Base-by-base conservation (phyloP, 768 basidiomycete genomes). In the Lactifluus echinatus region DNA sequence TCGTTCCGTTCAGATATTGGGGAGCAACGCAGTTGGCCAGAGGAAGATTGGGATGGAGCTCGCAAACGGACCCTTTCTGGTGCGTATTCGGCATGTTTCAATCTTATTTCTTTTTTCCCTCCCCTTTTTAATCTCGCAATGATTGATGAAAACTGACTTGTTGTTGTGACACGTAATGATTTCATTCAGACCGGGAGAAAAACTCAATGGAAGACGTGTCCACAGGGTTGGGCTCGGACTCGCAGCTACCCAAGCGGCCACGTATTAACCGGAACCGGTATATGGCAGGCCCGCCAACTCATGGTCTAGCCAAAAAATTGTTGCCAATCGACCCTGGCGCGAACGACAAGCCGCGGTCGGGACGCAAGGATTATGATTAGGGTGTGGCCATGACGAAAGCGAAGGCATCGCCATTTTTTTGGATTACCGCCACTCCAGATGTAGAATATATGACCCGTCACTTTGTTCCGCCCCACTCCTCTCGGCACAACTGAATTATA, bases 61-160 rank as follows among this genome's bases (percentile, higher is more conserved):
- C 74, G 85, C 66, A 91, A 91, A 71, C 79, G 88, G 54, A 80
- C 82, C 23, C 70, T 75, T 33, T 80, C 84, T 67, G 89, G 88
- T 87, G 71, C 62, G 79, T 64, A 15, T 42, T 8, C 5, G 34
- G 34, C 26, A 45, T 12, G 26, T 45, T 11, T 26, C 15, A 4
- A 31, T 15, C 8, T 17, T 33, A 45, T 37, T 39, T 49, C n/a
- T 34, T 43, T 19, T 17, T 33, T 19, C n/a, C 19, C 3, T 40
- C 10, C 24, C 17, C 19, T 11, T 28, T 37, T 31, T 36, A 23
- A 56, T 26, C 31, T 31, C 31, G 31, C 31, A 4, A 10, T 10
- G 31, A 5, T 31, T 31, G 31, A 31, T n/a, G 11, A 11, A 23
- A 33, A 36, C 40, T 42, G 10, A 42, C 40, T 42, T 42, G 40